Base-by-base conservation (phyloP, 768 basidiomycete species). In the Kwoniella heveanensis region DNA sequence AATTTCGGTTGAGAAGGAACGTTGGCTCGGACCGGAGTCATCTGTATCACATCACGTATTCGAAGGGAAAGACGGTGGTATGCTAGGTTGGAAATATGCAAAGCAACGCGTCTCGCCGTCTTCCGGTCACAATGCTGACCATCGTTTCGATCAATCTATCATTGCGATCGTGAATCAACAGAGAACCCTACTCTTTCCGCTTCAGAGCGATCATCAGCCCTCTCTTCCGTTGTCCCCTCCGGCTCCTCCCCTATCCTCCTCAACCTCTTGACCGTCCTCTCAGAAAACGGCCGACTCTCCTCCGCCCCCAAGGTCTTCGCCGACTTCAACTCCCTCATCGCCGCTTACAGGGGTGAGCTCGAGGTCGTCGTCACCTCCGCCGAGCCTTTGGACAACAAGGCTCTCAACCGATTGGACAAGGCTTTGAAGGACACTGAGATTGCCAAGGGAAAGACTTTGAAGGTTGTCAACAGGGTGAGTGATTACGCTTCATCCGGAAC, bases 301-400 rank as follows among this genome's bases (percentile, higher is more conserved):
- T 90, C 95, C 84, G 87, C 90, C 19, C 83, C 86, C 71, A 88
- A 88, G 64, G 91, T 95, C 68, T 90, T 97, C 73, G 87, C 89
- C 77, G 92, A 90, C 65, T 97, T 97, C 83, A 88, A 90, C 71
- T 88, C 88, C 79, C 87, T 98, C 69, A 88, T 95, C 64, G 82
- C 90, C 49, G 87, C 90, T 73, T 86, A 97, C 85, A 88, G 86
- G 80, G 96, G 96, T 71, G 95, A 98, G 83, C 83, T 97, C 67
- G 90, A 88, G 77, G 90, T 98, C 66, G 85, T 87, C 60, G 90
- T 98, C 82, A 95, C 94, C 57, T 92, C 91, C 39, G 92, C 91
- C 17, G 73, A 86, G 29, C 87, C 92, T 15, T 85, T 98, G 64
- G 84, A 90, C 59, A 66, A 65, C 60, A 89, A 83, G 83, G 89